Evolutionary conservation across 495 filamentous ascomycete genomes (phyloP), one percentile per base, ranked within the genome.

Genomic region (Pseudevernia furfuracea): DNA sequence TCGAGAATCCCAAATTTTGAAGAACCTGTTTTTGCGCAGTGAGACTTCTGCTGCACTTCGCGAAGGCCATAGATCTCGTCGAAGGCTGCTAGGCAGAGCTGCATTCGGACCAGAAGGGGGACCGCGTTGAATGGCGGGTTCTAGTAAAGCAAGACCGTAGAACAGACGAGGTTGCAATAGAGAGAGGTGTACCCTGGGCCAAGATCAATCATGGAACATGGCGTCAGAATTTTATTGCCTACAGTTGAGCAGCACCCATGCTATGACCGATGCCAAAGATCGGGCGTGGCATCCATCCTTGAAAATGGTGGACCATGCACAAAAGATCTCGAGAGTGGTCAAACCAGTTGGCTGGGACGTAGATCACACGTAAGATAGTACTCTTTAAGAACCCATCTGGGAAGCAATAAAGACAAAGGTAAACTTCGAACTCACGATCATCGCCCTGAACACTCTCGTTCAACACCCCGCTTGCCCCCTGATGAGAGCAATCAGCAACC

Each of bases 251-350:
- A 52, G 74, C 74, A 25, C 91, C 91, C 80, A 89, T 88, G 69
- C 86, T 90, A 76, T 96, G 91, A 21, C 84, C 91, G 1, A 96
- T 71, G 23, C 89, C 90, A 60, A 93, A 74, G 12, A 94, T 71
- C 2, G 91, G 90, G 7, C 87, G 84, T 5, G 86, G 82, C 84
- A 95, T 91, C 58, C 85, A 68, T 4, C 75, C 69, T 25, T 87
- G 86, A 73, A 92, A 89, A 44, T 79, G 78, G 74, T 93, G 92
- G 71, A 89, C 75, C 77, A 93, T 81, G 68, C 87, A 81, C 19
- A 90, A 77, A 1, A 95, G 78, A 75, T 96, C 91, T 44, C 91
- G 83, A 21, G 86, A 74, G 72, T 92, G 83, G 74, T 94, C 91
- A 55, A 81, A 76, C 90, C 89, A 92, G 59, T 73, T 78, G 4